Base-by-base conservation (phyloP, 2,329 filamentous ascomycete species). In the Geosmithia flava region DNA sequence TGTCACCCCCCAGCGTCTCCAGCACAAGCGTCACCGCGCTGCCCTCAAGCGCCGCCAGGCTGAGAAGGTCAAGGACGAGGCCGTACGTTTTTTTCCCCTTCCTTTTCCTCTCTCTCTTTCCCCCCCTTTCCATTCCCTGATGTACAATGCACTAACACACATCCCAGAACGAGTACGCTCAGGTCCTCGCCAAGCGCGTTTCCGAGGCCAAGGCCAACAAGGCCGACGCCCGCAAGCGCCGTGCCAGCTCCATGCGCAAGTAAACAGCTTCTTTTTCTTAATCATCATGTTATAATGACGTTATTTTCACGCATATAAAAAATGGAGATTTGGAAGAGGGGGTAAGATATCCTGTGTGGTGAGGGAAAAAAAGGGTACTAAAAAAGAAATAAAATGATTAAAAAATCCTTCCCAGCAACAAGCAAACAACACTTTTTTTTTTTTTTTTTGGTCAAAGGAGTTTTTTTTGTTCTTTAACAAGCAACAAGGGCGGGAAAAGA, bases 1-100 rank as follows among this genome's bases (percentile, higher is more conserved):
- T 64, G 89, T 98, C 65, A 98, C 93, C 67, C 93, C 93, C 71
- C 93, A 97, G 79, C 93, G 93, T 72, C 89, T 98, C 68, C 93
- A 98, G 83, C 93, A 95, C 86, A 98, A 97, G 87, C 89, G 93
- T 67, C 93, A 97, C 81, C 82, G 90, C 63, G 78, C 94, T 66
- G 91, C 93, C 66, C 85, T 98, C 76, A 98, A 98, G 89, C 88
- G 91, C 72, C 91, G 93, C 74, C 87, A 89, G 69, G 76, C 90
- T 66, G 93, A 98, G 80, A 86, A 90, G 74, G 82, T 88, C 77
- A 96, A 96, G 83, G 93, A 98, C 70, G 91, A 95, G 80, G 93
- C 93, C 68, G 93, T 95, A 88, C 69, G 86, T 82, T 56, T 48
- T 27, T 8, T 27, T 8, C 23, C 23, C 23, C 23, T 8, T 8